Base-by-base conservation (phyloP, 192 early-diverging fungal species). In the Rhizoclosmatium globosum region DNA sequence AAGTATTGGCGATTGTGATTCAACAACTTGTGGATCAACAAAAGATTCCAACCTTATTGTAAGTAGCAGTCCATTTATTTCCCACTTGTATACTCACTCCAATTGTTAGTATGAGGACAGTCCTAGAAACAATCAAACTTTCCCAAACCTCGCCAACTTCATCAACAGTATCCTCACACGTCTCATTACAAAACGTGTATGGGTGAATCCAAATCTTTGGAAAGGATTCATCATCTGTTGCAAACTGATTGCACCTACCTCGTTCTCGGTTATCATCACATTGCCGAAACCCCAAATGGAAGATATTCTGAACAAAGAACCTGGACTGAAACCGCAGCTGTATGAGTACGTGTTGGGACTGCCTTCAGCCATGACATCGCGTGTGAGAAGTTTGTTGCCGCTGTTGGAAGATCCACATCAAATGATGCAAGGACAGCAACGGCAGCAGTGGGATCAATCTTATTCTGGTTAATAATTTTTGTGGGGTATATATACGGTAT, bases 211-310 rank as follows among this genome's bases (percentile, higher is more conserved):
- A 9, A 89, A 88, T 44, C 84, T 95, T 1, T 95, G 94, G 94
- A 89, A 91, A 68, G 94, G 94, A 23, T 95, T 94, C 79, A 82
- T 94, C 2, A 84, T 87, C 31, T 92, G 90, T 73, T 86, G 85
- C 44, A 85, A 88, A 72, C 46, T 74, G 23, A 75, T 61, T 23
- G 79, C 81, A 9, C 79, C 82, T 0, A 67, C 56, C 1, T 82
- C 84, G 19, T 79, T 85, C 46, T 15, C 13, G 4, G 69, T 79
- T 3, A 57, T 85, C 19, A 57, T 85, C 31, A 76, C 68, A 17
- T 74, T 85, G 1, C 82, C 82, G 3, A 62, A 78, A 58, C 53
- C 42, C 44, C 84, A 85, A 67, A 46, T 79, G n/a, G 58, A 76
- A 48, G 79, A 84, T 48, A 78, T 84, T 11, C 46, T 85, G 61